Evolutionary conservation across 768 basidiomycete species (phyloP).

Genomic region (Cystobasidium ongulense): DNA sequence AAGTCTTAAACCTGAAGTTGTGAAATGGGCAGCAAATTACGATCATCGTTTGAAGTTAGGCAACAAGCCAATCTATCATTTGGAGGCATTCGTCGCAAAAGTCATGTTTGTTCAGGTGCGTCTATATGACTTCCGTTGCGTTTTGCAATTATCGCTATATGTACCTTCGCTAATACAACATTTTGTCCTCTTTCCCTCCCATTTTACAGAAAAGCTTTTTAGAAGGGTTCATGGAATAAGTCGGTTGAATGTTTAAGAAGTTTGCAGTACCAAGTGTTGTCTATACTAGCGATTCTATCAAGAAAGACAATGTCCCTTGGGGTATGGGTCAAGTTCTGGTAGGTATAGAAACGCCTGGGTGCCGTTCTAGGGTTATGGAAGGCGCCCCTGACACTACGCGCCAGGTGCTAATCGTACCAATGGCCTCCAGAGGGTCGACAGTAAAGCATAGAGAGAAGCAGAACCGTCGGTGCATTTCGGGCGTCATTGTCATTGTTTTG

Average conservation of each 20-base stretch:
- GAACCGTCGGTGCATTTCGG: too few relatives aligned
- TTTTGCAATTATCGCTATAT: too few relatives aligned
- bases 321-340: too few relatives aligned
- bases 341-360: too few relatives aligned
- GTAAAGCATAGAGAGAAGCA: too few relatives aligned
- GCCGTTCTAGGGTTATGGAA: too few relatives aligned
- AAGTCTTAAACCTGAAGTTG: constrained; percentile 77
- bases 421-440: too few relatives aligned
- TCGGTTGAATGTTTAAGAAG: background rate
- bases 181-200: background rate
- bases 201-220: constrained; percentile 24
- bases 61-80: constrained; percentile 85
- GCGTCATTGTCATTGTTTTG: too few relatives aligned
- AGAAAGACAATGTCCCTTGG: too few relatives aligned
- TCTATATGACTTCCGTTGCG: too few relatives aligned
- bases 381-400: too few relatives aligned
- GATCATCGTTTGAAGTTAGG: constrained; percentile 94
- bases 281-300: background rate
- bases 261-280: background rate
- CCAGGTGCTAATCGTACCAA: too few relatives aligned
- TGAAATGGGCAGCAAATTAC: constrained; percentile 94
- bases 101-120: constrained; percentile 59
- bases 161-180: background rate
- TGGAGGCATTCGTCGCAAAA: constrained; percentile 96
- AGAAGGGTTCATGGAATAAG: constrained; percentile 24